These are phyloP conservation scores for Mariannaea elegans DNA, from an alignment of 2,329 filamentous ascomycete genomes.

Conservation along the genomic window DNA sequence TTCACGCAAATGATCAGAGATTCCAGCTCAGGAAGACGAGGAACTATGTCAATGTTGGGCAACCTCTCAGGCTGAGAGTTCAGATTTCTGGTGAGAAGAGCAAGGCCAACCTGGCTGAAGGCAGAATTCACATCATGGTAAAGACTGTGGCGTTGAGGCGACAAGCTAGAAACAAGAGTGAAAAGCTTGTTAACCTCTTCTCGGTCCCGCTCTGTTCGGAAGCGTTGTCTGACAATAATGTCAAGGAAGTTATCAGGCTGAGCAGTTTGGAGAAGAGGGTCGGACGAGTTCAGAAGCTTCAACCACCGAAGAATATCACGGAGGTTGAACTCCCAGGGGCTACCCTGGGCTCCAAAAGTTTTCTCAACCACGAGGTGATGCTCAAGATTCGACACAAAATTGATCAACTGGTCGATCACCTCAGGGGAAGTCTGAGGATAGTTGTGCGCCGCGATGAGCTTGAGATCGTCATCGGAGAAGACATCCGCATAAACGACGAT, in stretches of 20 bases:
- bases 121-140: slow-evolving; percentile 74
- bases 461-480: slow-evolving; percentile 82
- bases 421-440: slow-evolving; percentile 71
- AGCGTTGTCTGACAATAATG: slow-evolving; percentile 86
- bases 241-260: slow-evolving; percentile 78
- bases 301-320: slow-evolving; percentile 92
- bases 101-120: slow-evolving; percentile 82
- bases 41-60: slow-evolving; percentile 59
- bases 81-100: slow-evolving; percentile 69
- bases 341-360: slow-evolving; percentile 69
- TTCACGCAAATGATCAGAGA: slow-evolving; percentile 88
- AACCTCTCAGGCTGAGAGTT: slow-evolving; percentile 61
- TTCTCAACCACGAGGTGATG: slow-evolving; percentile 70
- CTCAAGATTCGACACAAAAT: slow-evolving; percentile 84
- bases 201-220: slow-evolving; percentile 77
- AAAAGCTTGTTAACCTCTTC: slow-evolving; percentile 73
- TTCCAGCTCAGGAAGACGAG: slow-evolving; percentile 78
- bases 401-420: slow-evolving; percentile 74
- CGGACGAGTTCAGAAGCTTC: slow-evolving; percentile 63
- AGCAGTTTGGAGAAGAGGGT: slow-evolving; percentile 68
- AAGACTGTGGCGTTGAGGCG: slow-evolving; percentile 67
- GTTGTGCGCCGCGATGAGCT: slow-evolving; percentile 80
- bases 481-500: slow-evolving; percentile 97
- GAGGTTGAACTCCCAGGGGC: slow-evolving; percentile 96
- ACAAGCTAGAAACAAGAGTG: slow-evolving; percentile 65